Evolutionary conservation across 192 early-diverging fungal genomes (phyloP), one percentile per base, ranked within the genome.

Genomic region (Backusella australiensis): DNA sequence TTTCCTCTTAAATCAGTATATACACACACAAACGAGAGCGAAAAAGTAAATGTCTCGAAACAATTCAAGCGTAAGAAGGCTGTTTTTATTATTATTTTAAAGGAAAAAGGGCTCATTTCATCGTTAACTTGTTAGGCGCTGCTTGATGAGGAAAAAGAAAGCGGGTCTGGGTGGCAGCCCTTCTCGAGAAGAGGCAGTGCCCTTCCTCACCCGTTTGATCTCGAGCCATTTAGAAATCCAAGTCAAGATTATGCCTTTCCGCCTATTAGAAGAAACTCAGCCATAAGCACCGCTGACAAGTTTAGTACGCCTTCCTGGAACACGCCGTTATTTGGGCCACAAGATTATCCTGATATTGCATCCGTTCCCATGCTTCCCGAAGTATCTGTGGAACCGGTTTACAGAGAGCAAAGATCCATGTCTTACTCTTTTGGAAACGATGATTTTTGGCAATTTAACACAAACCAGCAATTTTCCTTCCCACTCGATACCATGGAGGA

Each of bases 361-460:
- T 66, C 75, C 70, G 77, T 71, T 66, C 84, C 73, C 49, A 76
- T 73, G 85, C 69, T 77, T 63, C 49, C 78, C 26, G 79, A 71
- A 39, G 84, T 85, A 19, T 79, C 81, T 2, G 80, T 71, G n/a
- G 77, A 87, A 68, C 77, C 85, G 9, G 44, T 77, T 23, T 81
- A 74, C 63, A 82, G 89, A 21, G 81, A 89, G 78, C 85, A 85
- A 26, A 77, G 89, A 36, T 89, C 87, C 73, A 82, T 84, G 34
- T 90, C 89, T 0, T 88, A 86, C 76, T 90, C 89, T 6, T 73
- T 90, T 32, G 87, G 78, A 83, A 78, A 81, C 74, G 75, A 42
- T 68, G 75, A 73, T 79, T 56, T 67, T 77, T 72, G 34, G 75
- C 69, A 23, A 81, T 77, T 26, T 71, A 78, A 56, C 59, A 74